These are phyloP conservation scores for Microstroma glucosiphilum DNA, from an alignment of 1,284 basidiomycete genomes.

Conservation along the genomic window DNA sequence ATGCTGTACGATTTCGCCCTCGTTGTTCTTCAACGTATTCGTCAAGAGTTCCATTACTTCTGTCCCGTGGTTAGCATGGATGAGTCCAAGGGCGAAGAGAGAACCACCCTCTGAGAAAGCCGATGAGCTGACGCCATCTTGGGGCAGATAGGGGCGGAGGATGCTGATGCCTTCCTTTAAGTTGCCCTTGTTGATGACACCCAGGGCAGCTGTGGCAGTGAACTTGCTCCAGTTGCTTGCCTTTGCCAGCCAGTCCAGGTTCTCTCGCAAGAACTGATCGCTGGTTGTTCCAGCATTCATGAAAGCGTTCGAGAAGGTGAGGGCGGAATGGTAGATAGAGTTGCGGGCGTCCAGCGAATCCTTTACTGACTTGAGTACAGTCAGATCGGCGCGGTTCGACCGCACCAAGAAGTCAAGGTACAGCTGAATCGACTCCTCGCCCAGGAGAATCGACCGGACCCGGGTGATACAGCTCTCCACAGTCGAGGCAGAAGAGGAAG, in stretches of 20 bases:
- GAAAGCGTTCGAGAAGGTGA: slow-evolving; percentile 50
- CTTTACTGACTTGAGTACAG: slow-evolving; percentile 47
- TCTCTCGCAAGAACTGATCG: slow-evolving; percentile 49
- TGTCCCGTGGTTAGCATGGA: slow-evolving; percentile 50
- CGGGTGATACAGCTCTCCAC: slow-evolving; percentile 28
- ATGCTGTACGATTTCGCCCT: slow-evolving; percentile 49
- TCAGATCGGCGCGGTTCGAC: slow-evolving; percentile 47
- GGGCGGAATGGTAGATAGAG: slow-evolving; percentile 49
- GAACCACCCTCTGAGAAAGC: slow-evolving; percentile 49
- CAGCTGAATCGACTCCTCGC: slow-evolving; percentile 48
- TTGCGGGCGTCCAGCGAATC: slow-evolving; percentile 47
- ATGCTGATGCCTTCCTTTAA: slow-evolving; percentile 46
- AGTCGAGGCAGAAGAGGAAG: slow-evolving; percentile 19
- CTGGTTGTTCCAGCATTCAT: slow-evolving; percentile 50
- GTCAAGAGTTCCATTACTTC: slow-evolving; percentile 47
- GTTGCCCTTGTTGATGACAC: slow-evolving; percentile 50
- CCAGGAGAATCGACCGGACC: slow-evolving; percentile 42
- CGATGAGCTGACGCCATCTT: slow-evolving; percentile 41
- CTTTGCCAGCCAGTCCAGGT: slow-evolving; percentile 50
- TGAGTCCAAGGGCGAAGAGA: slow-evolving; percentile 48
- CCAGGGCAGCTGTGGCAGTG: slow-evolving; percentile 49
- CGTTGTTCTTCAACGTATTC: slow-evolving; percentile 47
- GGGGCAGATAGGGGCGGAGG: slow-evolving; percentile 47
- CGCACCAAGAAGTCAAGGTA: slow-evolving; percentile 48
- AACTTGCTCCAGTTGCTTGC: slow-evolving; percentile 52